phyloP scores from a whole-genome alignment of 2,329 filamentous ascomycete genomes.

The Trichoderma sp. region DNA sequence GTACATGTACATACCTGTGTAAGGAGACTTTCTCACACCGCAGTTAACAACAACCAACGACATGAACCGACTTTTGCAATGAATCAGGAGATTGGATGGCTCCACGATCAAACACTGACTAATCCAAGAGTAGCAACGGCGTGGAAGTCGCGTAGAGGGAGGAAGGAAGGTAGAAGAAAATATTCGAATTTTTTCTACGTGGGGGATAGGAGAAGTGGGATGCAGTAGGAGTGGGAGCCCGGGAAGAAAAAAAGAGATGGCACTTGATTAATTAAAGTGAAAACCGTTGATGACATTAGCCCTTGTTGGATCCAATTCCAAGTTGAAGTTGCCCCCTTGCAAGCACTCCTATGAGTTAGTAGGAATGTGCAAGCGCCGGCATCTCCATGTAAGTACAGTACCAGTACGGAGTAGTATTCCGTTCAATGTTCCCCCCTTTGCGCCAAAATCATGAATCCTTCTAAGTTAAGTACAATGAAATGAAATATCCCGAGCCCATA shows the following conservation, averaged over 20 bases:
- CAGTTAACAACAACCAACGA: not conserved
- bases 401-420: not conserved
- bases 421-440: not conserved
- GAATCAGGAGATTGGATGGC: not conserved
- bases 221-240: not conserved
- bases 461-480: not conserved
- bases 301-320: not conserved
- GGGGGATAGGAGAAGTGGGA: not conserved
- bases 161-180: not conserved
- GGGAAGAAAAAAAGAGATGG: not conserved
- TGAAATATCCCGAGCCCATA: not conserved
- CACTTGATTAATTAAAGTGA: conserved; percentile 9
- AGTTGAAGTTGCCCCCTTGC: not conserved
- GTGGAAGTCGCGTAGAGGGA: not conserved
- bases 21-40: not conserved
- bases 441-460: not conserved
- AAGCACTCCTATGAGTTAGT: not conserved
- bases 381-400: not conserved
- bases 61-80: not conserved
- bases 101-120: not conserved
- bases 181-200: not conserved
- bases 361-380: not conserved
- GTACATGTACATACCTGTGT: not conserved
- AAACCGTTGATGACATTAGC: not conserved
- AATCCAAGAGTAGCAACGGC: not conserved